These are phyloP conservation scores for Xylariaceae sp. DNA, from an alignment of 2,329 filamentous ascomycete genomes.

Conservation along the genomic window DNA sequence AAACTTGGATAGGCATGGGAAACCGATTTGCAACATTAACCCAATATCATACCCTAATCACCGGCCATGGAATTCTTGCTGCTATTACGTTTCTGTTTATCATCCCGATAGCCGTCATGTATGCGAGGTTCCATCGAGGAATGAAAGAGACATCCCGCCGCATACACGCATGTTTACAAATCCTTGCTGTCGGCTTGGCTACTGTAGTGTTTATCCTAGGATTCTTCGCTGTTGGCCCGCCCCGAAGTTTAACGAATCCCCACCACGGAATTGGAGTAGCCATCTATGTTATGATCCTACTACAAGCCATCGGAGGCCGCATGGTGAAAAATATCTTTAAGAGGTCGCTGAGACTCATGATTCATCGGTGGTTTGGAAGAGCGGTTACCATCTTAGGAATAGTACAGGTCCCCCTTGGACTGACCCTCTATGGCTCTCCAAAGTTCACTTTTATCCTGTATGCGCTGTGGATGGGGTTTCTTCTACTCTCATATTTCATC, in stretches of 20 bases:
- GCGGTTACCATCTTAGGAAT: slow-evolving; percentile 81
- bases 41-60: slow-evolving; percentile 74
- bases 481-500: slow-evolving; percentile 79
- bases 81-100: slow-evolving; percentile 76
- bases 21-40: slow-evolving; percentile 74
- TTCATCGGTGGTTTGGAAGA: slow-evolving; percentile 90
- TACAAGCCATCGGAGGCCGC: slow-evolving; percentile 73
- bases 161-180: slow-evolving; percentile 76
- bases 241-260: slow-evolving; percentile 76
- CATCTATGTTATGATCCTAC: slow-evolving; percentile 73
- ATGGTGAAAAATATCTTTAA: slow-evolving; percentile 61
- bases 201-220: slow-evolving; percentile 77
- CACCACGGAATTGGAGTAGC: slow-evolving; percentile 85
- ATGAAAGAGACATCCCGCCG: slow-evolving; percentile 66
- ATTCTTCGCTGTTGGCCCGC: slow-evolving; percentile 77
- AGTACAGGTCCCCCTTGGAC: slow-evolving; percentile 83
- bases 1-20: slow-evolving; percentile 68
- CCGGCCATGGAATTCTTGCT: slow-evolving; percentile 74
- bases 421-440: slow-evolving; percentile 92
- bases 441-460: slow-evolving; percentile 85
- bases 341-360: slow-evolving; percentile 60
- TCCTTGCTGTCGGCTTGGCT: slow-evolving; percentile 69
- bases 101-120: slow-evolving; percentile 75
- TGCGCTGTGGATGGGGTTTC: slow-evolving; percentile 74
- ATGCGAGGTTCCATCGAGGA: slow-evolving; percentile 71